Evolutionary conservation across 352 stramenopile genomes (phyloP).

Genomic region (Phytophthora tubulina): DNA sequence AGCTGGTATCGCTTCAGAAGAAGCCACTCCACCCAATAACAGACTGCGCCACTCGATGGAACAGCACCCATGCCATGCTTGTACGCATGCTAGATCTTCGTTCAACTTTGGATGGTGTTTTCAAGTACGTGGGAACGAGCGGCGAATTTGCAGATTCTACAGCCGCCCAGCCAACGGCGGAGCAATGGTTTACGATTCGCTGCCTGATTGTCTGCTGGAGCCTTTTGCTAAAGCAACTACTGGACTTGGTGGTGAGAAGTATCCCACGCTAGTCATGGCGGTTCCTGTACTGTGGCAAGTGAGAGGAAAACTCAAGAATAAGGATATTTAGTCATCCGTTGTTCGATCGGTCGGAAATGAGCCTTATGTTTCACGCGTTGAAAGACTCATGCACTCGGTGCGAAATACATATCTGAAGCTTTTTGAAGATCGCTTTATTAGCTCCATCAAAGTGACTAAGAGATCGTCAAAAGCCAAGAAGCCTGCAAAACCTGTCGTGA

Average conservation of each 20-base stretch:
- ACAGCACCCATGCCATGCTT: constrained; percentile 3
- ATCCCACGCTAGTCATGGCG: constrained; percentile 6
- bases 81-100: constrained; percentile 2
- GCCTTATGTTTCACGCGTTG: too few species aligned
- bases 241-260: neutral
- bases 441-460: too few species aligned
- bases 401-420: too few species aligned
- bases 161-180: neutral
- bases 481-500: too few species aligned
- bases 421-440: too few species aligned
- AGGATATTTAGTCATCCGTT: neutral
- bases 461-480: too few species aligned
- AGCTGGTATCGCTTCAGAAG: neutral
- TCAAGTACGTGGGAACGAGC: neutral
- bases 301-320: neutral
- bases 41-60: neutral
- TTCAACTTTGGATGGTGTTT: neutral
- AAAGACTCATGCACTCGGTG: too few species aligned
- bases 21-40: neutral
- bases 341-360: neutral
- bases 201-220: neutral
- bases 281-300: neutral
- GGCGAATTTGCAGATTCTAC: neutral
- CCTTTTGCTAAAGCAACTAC: constrained; percentile 1
- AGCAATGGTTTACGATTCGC: constrained; percentile 8